phyloP scores from a whole-genome alignment of 495 filamentous ascomycete species.

The Penicillium alfredii region DNA sequence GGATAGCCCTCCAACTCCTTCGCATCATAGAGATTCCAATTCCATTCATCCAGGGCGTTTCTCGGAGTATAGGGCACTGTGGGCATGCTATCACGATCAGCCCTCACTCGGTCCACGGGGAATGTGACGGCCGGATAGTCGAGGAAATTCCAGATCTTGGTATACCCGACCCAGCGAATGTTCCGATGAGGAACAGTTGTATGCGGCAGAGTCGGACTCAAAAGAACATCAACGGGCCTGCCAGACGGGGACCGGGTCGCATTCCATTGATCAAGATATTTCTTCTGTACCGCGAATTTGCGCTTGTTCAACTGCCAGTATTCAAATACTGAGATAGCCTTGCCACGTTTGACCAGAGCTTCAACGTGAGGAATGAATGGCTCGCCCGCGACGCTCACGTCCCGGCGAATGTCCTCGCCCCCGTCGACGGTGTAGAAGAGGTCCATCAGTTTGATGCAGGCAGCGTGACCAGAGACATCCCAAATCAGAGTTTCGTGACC shows the following conservation, averaged over 20 bases:
- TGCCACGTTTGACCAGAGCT: slow-evolving; percentile 38
- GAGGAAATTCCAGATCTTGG: slow-evolving; percentile 63
- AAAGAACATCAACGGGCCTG: slow-evolving; percentile 54
- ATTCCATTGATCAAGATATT: slow-evolving; percentile 53
- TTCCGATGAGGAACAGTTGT: slow-evolving; percentile 42
- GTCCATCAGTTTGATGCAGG: slow-evolving; percentile 45
- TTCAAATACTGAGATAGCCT: slow-evolving; percentile 47
- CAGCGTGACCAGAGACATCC: slow-evolving; percentile 36
- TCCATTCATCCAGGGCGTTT: slow-evolving; percentile 47
- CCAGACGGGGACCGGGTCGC: slow-evolving; percentile 38
- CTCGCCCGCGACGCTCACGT: slow-evolving; percentile 43
- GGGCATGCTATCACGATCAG: slow-evolving; percentile 39
- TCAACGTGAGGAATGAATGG: slow-evolving; percentile 50
- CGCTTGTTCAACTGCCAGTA: slow-evolving; percentile 53
- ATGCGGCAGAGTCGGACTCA: slow-evolving; percentile 49
- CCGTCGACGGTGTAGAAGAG: slow-evolving; percentile 50
- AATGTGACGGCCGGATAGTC: slow-evolving; percentile 56
- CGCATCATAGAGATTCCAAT: slow-evolving; percentile 44
- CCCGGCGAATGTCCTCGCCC: slow-evolving; percentile 47
- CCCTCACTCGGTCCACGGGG: slow-evolving; percentile 48
- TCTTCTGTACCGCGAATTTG: slow-evolving; percentile 46
- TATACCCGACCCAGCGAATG: slow-evolving; percentile 53
- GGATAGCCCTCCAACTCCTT: slow-evolving; percentile 38
- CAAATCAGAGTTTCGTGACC: slow-evolving; percentile 48
- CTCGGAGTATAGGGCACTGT: slow-evolving; percentile 41